phyloP scores from a whole-genome alignment of 345 rosid genomes.

The Noccaea bulbosa region DNA sequence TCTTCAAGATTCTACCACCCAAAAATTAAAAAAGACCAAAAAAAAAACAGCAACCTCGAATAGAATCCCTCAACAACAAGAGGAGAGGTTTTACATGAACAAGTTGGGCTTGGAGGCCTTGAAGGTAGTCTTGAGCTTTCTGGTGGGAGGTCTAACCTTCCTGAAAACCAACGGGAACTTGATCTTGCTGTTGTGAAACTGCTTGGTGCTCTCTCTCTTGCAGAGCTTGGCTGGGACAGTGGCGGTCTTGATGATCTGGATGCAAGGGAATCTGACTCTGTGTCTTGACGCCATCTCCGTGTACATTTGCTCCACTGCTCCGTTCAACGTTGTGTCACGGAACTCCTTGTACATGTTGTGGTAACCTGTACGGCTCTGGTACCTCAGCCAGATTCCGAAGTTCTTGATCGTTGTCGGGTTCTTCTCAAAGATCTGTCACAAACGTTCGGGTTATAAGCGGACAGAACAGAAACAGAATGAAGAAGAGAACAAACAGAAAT shows the following conservation, averaged over 20 bases:
- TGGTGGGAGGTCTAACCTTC: constrained; percentile 58
- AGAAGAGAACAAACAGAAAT: background rate
- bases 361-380: constrained; percentile 64
- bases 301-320: constrained; percentile 70
- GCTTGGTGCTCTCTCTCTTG: constrained; percentile 65
- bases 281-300: constrained; percentile 69
- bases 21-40: too few species aligned
- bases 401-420: constrained; percentile 63
- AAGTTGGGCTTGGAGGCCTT: constrained; percentile 56
- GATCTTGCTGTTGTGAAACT: constrained; percentile 61
- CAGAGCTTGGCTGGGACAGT: constrained; percentile 54
- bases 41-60: background rate
- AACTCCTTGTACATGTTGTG: constrained; percentile 61
- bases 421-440: constrained; percentile 59
- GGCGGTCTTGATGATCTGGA: constrained; percentile 65
- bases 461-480: background rate
- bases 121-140: constrained; percentile 69
- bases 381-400: constrained; percentile 63
- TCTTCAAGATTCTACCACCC: constrained; percentile 21
- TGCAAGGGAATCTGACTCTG: constrained; percentile 68
- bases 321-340: constrained; percentile 60
- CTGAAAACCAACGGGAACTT: constrained; percentile 51
- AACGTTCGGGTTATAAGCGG: background rate
- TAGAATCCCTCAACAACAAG: background rate
- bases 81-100: constrained; percentile 48